Evolutionary conservation across 2,329 filamentous ascomycete species (phyloP), one percentile per base, ranked within the genome.

Genomic region (Celoporthe dispersa): DNA sequence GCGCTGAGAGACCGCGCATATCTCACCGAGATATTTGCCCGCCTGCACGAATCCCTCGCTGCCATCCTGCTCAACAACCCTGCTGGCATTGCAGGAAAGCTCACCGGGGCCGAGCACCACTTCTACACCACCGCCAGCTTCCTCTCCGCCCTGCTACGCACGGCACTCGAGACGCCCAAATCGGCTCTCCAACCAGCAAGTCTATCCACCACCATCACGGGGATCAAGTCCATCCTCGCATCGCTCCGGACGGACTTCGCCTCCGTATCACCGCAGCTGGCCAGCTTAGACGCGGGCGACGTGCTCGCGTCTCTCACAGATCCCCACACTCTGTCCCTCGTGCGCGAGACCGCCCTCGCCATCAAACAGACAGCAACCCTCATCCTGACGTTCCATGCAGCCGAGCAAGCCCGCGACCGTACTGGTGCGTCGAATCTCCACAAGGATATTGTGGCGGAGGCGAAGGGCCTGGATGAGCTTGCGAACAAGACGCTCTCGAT

Each of bases 81-180:
- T 1, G 64, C 75, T 0, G 68, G 68, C 7, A 76, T 74, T 9
- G 64, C 73, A 0, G 7, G 70, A 65, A 70, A 78, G 5, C 79
- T 84, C 37, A 87, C 85, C 0, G 57, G 76, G 0, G 74, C 81
- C 2, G 85, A 87, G 66, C 74, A 79, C 28, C 75, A 78, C 0
- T 85, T 84, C 75, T 86, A 81, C 75, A 82, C 82, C 2, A 71
- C 81, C 0, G 69, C 86, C 33, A 80, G 81, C 33, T 72, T 84
- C 8, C 80, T 87, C 2, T 78, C 80, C 8, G 73, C 76, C 1
- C 69, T 76, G 7, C 70, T 77, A 1, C 71, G 75, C 9, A 71
- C 75, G 1, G 71, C 69, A 11, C 70, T 80, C 60, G 73, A 61
- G 55, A 73, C 65, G 16, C 33, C 68, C 53, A 73, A 48, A 48